Base-by-base conservation (phyloP, 805 yeast genomes). In the Kluyveromyces dobzhanskii region DNA sequence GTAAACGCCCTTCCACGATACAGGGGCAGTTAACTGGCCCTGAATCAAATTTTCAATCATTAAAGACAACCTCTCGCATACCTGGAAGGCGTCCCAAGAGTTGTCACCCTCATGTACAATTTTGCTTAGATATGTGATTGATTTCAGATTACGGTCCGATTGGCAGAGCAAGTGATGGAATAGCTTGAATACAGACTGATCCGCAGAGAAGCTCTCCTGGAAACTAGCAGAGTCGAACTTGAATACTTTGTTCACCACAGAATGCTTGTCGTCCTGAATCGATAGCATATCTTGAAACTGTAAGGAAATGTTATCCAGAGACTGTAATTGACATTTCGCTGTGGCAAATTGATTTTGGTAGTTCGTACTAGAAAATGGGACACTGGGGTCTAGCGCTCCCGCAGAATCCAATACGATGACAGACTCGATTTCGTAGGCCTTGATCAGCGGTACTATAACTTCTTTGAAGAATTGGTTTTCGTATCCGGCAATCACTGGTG, bases 41-140 rank as follows among this genome's bases (percentile, higher is more conserved):
- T 48, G 45, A 31, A 35, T n/a, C 9, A 48, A 36, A 5, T 56
- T 21, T 19, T 65, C 48, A 14, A 64, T 44, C 4, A 59, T 47
- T 4, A 31, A 32, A 5, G 50, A 45, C 27, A 56, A 42, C 21
- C 45, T 41, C 27, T 48, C 46, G 32, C 55, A 49, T 5, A 54
- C 47, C 14, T 46, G 39, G 24, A 42, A 44, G 10, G 94, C 92
- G 56, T 87, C 95, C 16, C 59, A 53, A 21, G 79, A 72, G 57
- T 90, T 90, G 58, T 88, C 97, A 25, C 97, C 97, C 56, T 88
- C 97, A 58, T 85, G 86, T 1, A 81, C 94, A 54, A 70, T 78
- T 13, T 75, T 66, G 9, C 75, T 73, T n/a, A 74, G 44, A 3
- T 72, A 70, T n/a, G 52, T 57, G 16, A 68, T 54, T 7, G 52